A percentile compares a stretch with the other conserved stretches of the same genome.
These are phyloP conservation scores for Dactylellina drechsleri DNA, from an alignment of 2,329 filamentous ascomycete species.

Conservation along the genomic window DNA sequence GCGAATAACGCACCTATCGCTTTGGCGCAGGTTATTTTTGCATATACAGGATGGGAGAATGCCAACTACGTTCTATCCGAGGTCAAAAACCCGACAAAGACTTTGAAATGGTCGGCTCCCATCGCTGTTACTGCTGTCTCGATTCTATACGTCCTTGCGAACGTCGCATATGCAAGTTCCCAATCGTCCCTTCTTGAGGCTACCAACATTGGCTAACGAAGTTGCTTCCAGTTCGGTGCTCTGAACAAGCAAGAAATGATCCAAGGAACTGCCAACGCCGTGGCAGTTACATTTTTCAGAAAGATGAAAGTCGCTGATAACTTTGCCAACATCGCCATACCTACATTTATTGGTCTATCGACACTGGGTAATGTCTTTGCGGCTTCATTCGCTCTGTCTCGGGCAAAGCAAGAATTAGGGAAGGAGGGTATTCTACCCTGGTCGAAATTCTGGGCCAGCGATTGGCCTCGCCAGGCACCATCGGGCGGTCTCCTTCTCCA, in stretches of 20 bases:
- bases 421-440: conserved; percentile 76
- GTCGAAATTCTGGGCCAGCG: conserved; percentile 74
- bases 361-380: conserved; percentile 72
- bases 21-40: conserved; percentile 70
- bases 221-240: conserved; percentile 65
- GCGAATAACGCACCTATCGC: conserved; percentile 49
- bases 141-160: conserved; percentile 71
- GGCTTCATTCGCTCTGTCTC: conserved; percentile 70
- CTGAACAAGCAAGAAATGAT: conserved; percentile 70
- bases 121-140: conserved; percentile 70
- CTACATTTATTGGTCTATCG: conserved; percentile 70
- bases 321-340: conserved; percentile 64
- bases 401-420: conserved; percentile 68
- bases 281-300: conserved; percentile 71
- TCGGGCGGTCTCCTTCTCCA: conserved; percentile 71
- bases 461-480: conserved; percentile 74
- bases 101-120: conserved; percentile 68
- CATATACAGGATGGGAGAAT: conserved; percentile 73
- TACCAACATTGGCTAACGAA: background rate
- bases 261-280: conserved; percentile 66
- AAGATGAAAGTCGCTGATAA: conserved; percentile 69
- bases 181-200: background rate
- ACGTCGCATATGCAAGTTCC: conserved; percentile 67
- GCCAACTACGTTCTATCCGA: conserved; percentile 72
- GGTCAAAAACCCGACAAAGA: conserved; percentile 68